Conservation (phyloP, 768 basidiomycete species). For the Mycena kentingensis region DNA sequence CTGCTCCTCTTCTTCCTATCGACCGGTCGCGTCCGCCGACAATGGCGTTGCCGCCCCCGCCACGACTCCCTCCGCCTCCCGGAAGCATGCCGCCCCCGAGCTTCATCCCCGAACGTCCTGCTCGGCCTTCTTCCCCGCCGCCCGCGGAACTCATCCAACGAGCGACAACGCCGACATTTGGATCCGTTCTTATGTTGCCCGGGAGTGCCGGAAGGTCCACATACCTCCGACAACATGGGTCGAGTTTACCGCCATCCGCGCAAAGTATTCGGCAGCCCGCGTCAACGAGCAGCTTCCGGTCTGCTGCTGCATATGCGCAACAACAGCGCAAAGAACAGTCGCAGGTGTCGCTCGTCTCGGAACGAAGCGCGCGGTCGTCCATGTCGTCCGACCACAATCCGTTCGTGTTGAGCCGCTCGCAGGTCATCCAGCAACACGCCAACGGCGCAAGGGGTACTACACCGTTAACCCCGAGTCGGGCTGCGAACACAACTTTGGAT, state of each 20-base stretch:
- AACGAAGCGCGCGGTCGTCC: constrained; percentile 75
- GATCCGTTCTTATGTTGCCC: constrained; percentile 59
- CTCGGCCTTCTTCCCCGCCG: constrained; percentile 89
- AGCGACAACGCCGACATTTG: constrained; percentile 84
- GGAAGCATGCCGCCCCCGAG: constrained; percentile 73
- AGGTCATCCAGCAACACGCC: constrained; percentile 33
- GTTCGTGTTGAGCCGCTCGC: constrained; percentile 33
- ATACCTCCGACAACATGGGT: constrained; percentile 63
- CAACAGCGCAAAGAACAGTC: constrained; percentile 61
- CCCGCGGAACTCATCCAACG: constrained; percentile 91
- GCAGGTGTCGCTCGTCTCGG: constrained; percentile 69
- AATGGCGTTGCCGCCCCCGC: constrained; percentile 82
- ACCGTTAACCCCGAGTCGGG: constrained; percentile 46
- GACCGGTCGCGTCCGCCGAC: constrained; percentile 85
- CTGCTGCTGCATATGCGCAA: constrained; percentile 58
- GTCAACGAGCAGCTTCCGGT: constrained; percentile 83
- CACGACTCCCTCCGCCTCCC: constrained; percentile 71
- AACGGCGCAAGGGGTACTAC: constrained; percentile 35
- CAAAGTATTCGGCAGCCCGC: constrained; percentile 68
- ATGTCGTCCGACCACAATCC: constrained; percentile 76
- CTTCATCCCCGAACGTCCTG: constrained; percentile 78
- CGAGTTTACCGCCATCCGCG: constrained; percentile 69
- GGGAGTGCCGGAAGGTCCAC: constrained; percentile 39
- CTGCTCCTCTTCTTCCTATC: constrained; percentile 50
- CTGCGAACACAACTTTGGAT: constrained; percentile 25